Evolutionary conservation across 192 early-diverging fungal genomes (phyloP).

Genomic region (Radiomyces spectabilis): DNA sequence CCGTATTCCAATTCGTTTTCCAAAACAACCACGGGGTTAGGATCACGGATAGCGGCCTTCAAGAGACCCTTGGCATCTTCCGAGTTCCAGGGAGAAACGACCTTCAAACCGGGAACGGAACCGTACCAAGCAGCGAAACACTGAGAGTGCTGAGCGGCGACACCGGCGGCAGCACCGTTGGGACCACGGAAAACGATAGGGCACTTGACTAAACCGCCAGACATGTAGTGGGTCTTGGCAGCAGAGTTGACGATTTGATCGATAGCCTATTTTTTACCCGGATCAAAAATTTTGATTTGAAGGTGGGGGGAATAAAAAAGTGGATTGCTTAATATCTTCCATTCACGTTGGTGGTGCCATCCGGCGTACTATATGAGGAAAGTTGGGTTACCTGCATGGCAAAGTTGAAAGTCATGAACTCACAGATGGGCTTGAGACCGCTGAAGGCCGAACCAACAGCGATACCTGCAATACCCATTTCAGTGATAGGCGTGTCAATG

Average conservation of each 20-base stretch:
- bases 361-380: too few relatives aligned
- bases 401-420: conserved; percentile 99
- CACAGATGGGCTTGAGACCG: conserved; percentile 94
- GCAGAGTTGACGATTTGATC: conserved; percentile 99
- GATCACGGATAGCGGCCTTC: conserved; percentile 97
- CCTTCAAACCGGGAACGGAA: conserved; percentile 93
- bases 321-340: too few relatives aligned
- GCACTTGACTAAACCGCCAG: conserved; percentile 76
- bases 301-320: too few relatives aligned
- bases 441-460: conserved; percentile 91
- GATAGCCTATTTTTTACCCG: conserved; percentile 81
- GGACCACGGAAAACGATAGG: conserved; percentile 99
- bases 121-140: conserved; percentile 99
- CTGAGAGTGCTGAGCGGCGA: conserved; percentile 98
- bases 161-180: conserved; percentile 96
- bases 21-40: conserved; percentile 93
- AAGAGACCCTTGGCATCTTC: conserved; percentile 96
- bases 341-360: too few relatives aligned
- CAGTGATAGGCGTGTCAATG: conserved; percentile 98
- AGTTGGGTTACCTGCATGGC: conserved; percentile 96
- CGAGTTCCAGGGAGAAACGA: conserved; percentile 90
- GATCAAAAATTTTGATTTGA: too few relatives aligned
- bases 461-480: conserved; percentile 95
- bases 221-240: conserved; percentile 98
- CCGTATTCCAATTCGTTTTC: conserved; percentile 99